Conservation (phyloP, 805 yeast genomes). For the Schizosaccharomyces cryophilus region DNA sequence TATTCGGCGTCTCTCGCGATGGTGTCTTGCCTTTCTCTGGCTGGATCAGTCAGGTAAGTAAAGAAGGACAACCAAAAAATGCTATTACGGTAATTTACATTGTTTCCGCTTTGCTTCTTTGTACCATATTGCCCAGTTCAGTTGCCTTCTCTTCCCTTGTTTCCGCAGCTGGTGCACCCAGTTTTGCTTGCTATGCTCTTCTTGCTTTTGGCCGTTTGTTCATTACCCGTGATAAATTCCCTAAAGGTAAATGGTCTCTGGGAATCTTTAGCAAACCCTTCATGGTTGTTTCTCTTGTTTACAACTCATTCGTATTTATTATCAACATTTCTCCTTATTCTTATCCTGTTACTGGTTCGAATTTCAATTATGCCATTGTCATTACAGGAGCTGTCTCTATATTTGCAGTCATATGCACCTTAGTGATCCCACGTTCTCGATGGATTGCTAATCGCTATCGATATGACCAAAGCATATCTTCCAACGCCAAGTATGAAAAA, state of each 20-base stretch:
- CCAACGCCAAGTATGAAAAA: not conserved
- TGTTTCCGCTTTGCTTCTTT: constrained; percentile 8
- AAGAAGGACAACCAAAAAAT: constrained; percentile 9
- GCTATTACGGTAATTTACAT: constrained; percentile 9
- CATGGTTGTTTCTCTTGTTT: constrained; percentile 7
- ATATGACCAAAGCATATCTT: not conserved
- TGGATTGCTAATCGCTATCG: constrained; percentile 5
- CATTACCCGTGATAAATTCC: constrained; percentile 5
- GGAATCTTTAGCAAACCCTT: constrained; percentile 8
- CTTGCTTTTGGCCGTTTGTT: constrained; percentile 9
- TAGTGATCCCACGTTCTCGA: constrained; percentile 7
- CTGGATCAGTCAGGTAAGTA: constrained; percentile 8
- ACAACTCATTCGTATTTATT: constrained; percentile 8
- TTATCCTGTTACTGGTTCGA: constrained; percentile 8
- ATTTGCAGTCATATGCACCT: constrained; percentile 7
- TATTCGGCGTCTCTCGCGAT: constrained; percentile 10
- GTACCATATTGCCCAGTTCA: constrained; percentile 8
- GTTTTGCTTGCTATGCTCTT: constrained; percentile 9
- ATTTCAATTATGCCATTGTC: constrained; percentile 10
- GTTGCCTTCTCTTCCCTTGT: constrained; percentile 10
- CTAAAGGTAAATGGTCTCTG: constrained; percentile 7
- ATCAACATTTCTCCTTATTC: constrained; percentile 9
- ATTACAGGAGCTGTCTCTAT: constrained; percentile 8
- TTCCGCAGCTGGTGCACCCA: constrained; percentile 10
- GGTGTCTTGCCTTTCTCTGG: constrained; percentile 10